A percentile compares a stretch with the other conserved stretches of the same genome.
phyloP scores from a whole-genome alignment of 257 asterid genomes.

The Echium plantagineum region DNA sequence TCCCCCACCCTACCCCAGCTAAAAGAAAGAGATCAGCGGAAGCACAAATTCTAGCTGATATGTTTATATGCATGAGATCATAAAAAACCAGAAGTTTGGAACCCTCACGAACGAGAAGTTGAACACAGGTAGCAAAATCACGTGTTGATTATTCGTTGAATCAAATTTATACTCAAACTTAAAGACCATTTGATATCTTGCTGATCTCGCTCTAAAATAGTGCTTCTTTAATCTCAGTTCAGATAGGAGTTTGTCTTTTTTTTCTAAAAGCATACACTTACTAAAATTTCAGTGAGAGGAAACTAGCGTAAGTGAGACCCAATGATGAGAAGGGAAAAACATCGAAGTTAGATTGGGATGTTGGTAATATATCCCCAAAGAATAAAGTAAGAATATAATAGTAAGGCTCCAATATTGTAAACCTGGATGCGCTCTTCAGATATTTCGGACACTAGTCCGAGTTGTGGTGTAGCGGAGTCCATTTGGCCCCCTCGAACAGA shows the following conservation, averaged over 20 bases:
- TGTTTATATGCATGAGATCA: no score
- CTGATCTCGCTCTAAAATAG: no score
- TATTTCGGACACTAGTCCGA: conserved; percentile 32
- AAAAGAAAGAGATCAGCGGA: background rate
- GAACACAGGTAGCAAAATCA: background rate
- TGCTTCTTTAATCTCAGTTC: no score
- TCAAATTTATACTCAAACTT: no score
- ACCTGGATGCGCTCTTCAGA: conserved; percentile 37
- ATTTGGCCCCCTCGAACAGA: conserved; percentile 21
- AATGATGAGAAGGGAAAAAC: background rate
- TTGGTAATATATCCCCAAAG: background rate
- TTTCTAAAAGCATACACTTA: no score
- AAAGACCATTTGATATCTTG: no score
- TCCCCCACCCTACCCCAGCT: background rate
- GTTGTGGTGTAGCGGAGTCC: conserved; percentile 30
- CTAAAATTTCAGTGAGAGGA: no score
- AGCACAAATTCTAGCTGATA: background rate
- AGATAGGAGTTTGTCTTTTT: no score
- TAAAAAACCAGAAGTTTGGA: no score
- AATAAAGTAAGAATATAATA: background rate
- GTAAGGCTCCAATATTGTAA: conserved; percentile 6
- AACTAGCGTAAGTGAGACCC: no score
- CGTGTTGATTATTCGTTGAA: background rate
- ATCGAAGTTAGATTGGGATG: no score
- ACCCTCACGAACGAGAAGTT: no score